Conservation (phyloP, 345 rosid species). For the Tarenaya hassleriana region DNA sequence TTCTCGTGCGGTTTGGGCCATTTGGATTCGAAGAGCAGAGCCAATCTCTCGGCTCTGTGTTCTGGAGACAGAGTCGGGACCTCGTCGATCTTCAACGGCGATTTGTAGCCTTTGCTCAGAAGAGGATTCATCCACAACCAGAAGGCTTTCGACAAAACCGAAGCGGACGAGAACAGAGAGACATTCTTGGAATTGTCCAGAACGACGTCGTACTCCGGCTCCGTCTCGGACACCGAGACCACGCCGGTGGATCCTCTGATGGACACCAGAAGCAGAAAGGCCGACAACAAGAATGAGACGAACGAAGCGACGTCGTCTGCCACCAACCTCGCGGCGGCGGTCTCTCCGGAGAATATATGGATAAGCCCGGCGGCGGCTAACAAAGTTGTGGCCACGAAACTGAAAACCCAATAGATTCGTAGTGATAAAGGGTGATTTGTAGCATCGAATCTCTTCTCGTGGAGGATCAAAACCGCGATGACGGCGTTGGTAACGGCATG, state of each 20-base stretch:
- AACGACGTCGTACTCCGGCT: conserved; percentile 31
- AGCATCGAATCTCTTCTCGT: conserved; percentile 64
- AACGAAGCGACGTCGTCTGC: conserved; percentile 55
- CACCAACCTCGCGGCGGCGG: conserved; percentile 28
- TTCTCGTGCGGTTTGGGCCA: conserved; percentile 83
- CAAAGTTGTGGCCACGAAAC: conserved; percentile 36
- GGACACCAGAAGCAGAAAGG: conserved; percentile 43
- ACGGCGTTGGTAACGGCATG: conserved; percentile 67
- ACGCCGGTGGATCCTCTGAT: conserved; percentile 72
- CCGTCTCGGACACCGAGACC: not conserved
- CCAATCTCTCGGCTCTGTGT: conserved; percentile 74
- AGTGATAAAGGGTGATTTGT: conserved; percentile 51
- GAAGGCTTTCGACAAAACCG: conserved; percentile 58
- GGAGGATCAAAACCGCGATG: conserved; percentile 55
- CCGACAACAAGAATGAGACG: conserved; percentile 46
- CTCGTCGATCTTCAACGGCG: conserved; percentile 68
- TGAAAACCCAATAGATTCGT: conserved; percentile 54
- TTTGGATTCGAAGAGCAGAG: conserved; percentile 47
- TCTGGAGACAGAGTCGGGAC: conserved; percentile 71
- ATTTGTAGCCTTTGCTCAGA: conserved; percentile 65
- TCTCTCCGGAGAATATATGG: conserved; percentile 34
- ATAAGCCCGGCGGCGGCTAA: conserved; percentile 53
- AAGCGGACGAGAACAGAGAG: conserved; percentile 63
- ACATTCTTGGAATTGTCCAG: conserved; percentile 38
- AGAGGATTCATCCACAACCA: conserved; percentile 97